A percentile compares a stretch with the other conserved stretches of the same genome.
These are phyloP conservation scores for Paraleonurus japonicus DNA, from an alignment of 257 asterid genomes.

Conservation along the genomic window DNA sequence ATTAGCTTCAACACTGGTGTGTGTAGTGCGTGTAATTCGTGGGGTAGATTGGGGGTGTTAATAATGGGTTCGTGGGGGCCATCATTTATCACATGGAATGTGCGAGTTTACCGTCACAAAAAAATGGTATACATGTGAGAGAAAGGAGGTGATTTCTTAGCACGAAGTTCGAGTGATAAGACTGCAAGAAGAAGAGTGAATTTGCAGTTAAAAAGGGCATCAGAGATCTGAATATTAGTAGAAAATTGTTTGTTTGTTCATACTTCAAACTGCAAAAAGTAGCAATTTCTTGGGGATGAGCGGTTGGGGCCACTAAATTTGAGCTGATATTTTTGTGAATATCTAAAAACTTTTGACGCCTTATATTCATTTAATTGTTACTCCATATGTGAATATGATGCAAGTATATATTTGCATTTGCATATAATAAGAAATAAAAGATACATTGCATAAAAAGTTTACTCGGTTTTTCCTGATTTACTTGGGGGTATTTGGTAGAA, in stretches of 20 bases:
- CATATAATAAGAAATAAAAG: too few species aligned
- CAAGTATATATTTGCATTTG: too few species aligned
- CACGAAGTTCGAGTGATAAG: conserved; percentile 34
- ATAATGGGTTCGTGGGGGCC: conserved; percentile 21
- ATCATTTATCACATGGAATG: conserved; percentile 45
- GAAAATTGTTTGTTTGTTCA: neutral
- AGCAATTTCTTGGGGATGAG: conserved; percentile 1
- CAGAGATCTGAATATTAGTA: conserved; percentile 16
- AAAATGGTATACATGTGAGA: conserved; percentile 30
- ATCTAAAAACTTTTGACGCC: neutral
- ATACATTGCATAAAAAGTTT: too few species aligned
- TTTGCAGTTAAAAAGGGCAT: conserved; percentile 19
- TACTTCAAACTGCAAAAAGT: conserved; percentile 26
- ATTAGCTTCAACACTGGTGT: conserved; percentile 8
- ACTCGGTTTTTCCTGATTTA: neutral
- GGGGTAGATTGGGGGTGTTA: conserved; percentile 13
- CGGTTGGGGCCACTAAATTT: conserved; percentile 16
- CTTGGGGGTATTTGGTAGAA: neutral
- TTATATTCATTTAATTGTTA: too few species aligned
- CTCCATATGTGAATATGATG: too few species aligned
- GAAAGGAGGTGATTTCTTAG: conserved; percentile 22
- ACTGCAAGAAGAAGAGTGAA: neutral
- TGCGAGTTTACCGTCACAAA: conserved; percentile 46
- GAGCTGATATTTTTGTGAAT: neutral
- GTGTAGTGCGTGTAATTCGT: conserved; percentile 17